phyloP scores from a whole-genome alignment of 192 early-diverging fungal species.

The Coemansia reversa region DNA sequence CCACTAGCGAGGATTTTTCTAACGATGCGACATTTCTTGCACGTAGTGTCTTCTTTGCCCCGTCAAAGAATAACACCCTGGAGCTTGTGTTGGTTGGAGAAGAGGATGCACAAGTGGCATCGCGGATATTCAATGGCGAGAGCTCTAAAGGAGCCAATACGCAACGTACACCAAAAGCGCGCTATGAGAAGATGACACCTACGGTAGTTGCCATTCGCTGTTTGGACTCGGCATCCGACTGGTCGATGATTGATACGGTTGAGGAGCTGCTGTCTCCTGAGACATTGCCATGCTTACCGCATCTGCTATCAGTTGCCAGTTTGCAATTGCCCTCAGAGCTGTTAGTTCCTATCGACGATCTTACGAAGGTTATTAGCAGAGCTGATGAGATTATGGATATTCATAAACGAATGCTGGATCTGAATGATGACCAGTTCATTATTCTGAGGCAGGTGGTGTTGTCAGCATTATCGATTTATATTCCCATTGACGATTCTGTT shows the following conservation, averaged over 20 bases:
- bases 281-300: constrained; percentile 24
- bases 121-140: constrained; percentile 24
- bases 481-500: constrained; percentile 16
- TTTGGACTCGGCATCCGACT: constrained; percentile 42
- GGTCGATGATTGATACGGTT: constrained; percentile 50
- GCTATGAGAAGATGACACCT: constrained; percentile 10
- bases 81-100: constrained; percentile 46
- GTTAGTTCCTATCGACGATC: no score
- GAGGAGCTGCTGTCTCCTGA: constrained; percentile 26
- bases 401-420: background rate
- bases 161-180: background rate
- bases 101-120: constrained; percentile 36
- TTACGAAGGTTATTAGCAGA: background rate
- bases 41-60: constrained; percentile 49
- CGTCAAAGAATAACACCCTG: constrained; percentile 50
- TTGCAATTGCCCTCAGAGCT: background rate
- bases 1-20: constrained; percentile 31
- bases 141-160: background rate
- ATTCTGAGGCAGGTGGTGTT: constrained; percentile 28
- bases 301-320: constrained; percentile 14
- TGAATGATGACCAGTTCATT: constrained; percentile 38
- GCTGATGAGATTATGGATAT: background rate
- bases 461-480: constrained; percentile 38
- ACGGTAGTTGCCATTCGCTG: constrained; percentile 40
- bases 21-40: constrained; percentile 34